Evolutionary conservation across 2,329 filamentous ascomycete genomes (phyloP).

Genomic region (Aureobasidium sp.): DNA sequence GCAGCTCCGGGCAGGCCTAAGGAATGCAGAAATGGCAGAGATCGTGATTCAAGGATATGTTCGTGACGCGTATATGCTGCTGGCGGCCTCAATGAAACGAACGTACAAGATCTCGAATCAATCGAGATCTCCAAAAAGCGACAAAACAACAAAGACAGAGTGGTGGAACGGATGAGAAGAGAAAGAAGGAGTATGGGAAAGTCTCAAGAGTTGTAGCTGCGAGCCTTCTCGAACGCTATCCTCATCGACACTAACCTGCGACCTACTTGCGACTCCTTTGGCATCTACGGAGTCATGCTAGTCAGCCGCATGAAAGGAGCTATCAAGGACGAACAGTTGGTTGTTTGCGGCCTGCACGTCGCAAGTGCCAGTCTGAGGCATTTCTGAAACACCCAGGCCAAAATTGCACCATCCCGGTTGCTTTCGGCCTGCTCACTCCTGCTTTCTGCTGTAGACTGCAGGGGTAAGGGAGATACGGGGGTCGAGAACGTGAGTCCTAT

Average conservation of each 20-base stretch:
- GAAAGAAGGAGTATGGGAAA: background rate
- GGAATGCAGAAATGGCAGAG: background rate
- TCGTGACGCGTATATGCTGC: background rate
- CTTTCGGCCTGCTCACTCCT: background rate
- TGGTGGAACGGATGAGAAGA: background rate
- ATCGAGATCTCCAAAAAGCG: background rate
- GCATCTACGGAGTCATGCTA: background rate
- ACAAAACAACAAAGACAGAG: background rate
- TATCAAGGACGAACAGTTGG: background rate
- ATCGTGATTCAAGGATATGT: background rate
- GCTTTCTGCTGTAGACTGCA: background rate
- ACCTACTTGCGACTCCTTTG: background rate
- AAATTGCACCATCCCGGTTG: background rate
- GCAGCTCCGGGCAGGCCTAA: background rate
- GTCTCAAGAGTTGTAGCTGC: background rate
- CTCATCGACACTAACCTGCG: background rate
- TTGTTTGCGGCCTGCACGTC: background rate
- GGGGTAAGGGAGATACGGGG: background rate
- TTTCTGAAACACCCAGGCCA: background rate
- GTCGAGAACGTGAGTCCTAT: background rate
- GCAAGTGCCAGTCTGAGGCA: slow-evolving; percentile 3
- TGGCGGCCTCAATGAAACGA: background rate
- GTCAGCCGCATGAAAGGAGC: background rate
- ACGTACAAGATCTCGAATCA: background rate
- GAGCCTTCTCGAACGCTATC: background rate